phyloP scores from a whole-genome alignment of 2,329 filamentous ascomycete species.

The Botryotinia globosa region DNA sequence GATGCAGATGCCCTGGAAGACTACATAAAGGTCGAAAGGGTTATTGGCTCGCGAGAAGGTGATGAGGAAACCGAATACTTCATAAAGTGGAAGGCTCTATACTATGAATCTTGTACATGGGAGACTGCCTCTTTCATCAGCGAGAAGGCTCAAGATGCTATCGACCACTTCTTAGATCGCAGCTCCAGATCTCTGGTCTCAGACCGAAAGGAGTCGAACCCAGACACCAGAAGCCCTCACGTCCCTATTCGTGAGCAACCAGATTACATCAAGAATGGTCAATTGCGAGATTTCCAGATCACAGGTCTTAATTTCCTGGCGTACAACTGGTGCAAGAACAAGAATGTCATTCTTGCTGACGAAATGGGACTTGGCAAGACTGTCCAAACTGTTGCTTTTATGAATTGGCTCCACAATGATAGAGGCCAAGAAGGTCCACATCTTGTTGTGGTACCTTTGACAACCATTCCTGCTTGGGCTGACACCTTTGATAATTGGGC shows the following conservation, averaged over 20 bases:
- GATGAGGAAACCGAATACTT: slow-evolving; percentile 84
- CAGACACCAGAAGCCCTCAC: slow-evolving; percentile 69
- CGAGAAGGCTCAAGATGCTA: slow-evolving; percentile 77
- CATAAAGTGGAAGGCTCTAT: slow-evolving; percentile 94
- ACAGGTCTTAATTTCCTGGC: slow-evolving; percentile 92
- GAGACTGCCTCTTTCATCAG: slow-evolving; percentile 74
- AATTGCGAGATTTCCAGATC: slow-evolving; percentile 89
- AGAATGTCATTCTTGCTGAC: slow-evolving; percentile 95
- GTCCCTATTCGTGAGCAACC: slow-evolving; percentile 76
- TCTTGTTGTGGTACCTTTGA: slow-evolving; percentile 93
- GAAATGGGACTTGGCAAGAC: slow-evolving; percentile 99
- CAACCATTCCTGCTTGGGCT: slow-evolving; percentile 96
- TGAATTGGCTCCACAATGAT: slow-evolving; percentile 93
- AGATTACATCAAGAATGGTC: slow-evolving; percentile 76
- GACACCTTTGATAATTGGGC: slow-evolving; percentile 98
- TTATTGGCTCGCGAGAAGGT: slow-evolving; percentile 79
- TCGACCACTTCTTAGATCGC: slow-evolving; percentile 87
- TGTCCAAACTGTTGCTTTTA: slow-evolving; percentile 93
- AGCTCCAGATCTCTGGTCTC: slow-evolving; percentile 77
- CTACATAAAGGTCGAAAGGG: slow-evolving; percentile 87
- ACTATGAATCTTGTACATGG: slow-evolving; percentile 95
- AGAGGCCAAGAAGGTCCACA: slow-evolving; percentile 90
- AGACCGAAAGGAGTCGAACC: slow-evolving; percentile 72
- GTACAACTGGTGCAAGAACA: slow-evolving; percentile 90
- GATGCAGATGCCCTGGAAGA: slow-evolving; percentile 85